Percentiles rank a stretch among this genome's conserved stretches.
Evolutionary conservation across 352 stramenopile genomes (phyloP).

Genomic region (Phytopythium oedochilum): DNA sequence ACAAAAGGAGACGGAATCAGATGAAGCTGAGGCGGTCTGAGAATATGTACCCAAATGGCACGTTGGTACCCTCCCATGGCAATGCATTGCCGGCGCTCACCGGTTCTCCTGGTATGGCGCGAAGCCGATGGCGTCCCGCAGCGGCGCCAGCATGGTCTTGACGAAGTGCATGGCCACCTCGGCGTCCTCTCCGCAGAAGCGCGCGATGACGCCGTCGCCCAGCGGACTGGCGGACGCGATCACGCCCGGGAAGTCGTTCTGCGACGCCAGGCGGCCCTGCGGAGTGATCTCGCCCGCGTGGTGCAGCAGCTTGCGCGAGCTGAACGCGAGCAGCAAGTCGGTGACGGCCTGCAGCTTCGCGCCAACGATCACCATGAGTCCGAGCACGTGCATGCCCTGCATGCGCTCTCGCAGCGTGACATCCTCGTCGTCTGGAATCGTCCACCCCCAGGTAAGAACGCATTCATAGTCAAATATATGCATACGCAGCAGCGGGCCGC

Average conservation of each 20-base stretch:
- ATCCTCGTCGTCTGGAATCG: conserved; percentile 52
- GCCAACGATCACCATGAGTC: conserved; percentile 62
- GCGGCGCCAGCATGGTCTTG: conserved; percentile 46
- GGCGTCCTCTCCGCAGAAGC: conserved; percentile 59
- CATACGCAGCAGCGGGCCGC: background rate
- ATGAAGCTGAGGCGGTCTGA: background rate
- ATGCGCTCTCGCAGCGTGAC: conserved; percentile 67
- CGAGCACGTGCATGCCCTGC: conserved; percentile 69
- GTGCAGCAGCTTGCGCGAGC: conserved; percentile 71
- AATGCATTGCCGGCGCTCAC: conserved; percentile 12
- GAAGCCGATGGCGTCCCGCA: conserved; percentile 54
- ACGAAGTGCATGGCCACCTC: conserved; percentile 63
- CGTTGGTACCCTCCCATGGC: too few species aligned
- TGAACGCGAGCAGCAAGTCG: conserved; percentile 50
- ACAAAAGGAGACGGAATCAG: background rate
- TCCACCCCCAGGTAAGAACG: background rate
- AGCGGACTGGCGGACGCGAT: conserved; percentile 74
- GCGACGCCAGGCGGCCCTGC: conserved; percentile 48
- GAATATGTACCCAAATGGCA: background rate
- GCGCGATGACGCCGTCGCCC: conserved; percentile 60
- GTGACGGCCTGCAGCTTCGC: conserved; percentile 47
- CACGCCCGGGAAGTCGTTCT: conserved; percentile 42
- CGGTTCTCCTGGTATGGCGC: conserved; percentile 75
- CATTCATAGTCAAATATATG: too few species aligned
- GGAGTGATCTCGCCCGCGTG: conserved; percentile 66